Conservation (phyloP, 2,329 filamentous ascomycete species). For the Colletotrichum sp. region DNA sequence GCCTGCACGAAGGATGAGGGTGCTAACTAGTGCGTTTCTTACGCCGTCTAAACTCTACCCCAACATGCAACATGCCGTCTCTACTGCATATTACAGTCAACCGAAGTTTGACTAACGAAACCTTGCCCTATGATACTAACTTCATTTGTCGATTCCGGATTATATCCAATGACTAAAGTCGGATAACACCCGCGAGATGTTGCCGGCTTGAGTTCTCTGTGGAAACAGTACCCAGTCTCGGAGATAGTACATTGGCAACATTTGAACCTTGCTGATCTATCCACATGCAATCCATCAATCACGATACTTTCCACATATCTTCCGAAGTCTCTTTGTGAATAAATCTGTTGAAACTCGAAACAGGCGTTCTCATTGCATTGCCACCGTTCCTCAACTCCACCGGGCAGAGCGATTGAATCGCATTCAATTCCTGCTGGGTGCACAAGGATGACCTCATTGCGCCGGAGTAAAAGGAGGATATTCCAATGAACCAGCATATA, state of each 20-base stretch:
- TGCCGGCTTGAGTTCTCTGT: not conserved
- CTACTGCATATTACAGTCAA: not conserved
- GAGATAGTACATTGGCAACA: not conserved
- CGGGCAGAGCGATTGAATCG: not conserved
- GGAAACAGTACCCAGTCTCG: not conserved
- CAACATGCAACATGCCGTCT: not conserved
- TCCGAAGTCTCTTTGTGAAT: not conserved
- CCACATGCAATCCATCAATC: not conserved
- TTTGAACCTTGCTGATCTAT: not conserved
- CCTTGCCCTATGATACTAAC: not conserved
- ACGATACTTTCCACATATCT: not conserved
- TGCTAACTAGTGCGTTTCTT: not conserved
- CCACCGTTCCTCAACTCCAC: not conserved
- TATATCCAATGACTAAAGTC: not conserved
- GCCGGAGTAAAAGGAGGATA: fast-evolving
- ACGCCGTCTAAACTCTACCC: not conserved
- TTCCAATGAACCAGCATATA: not conserved
- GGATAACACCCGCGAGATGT: not conserved
- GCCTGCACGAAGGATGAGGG: not conserved
- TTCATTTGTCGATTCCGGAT: not conserved
- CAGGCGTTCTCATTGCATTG: not conserved
- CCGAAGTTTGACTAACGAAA: not conserved
- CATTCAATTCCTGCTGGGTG: not conserved
- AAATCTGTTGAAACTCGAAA: not conserved
- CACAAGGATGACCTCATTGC: not conserved